A percentile compares a stretch with the other conserved stretches of the same genome.
phyloP scores from a whole-genome alignment of 805 yeast species.

The Ogataea sp. region DNA sequence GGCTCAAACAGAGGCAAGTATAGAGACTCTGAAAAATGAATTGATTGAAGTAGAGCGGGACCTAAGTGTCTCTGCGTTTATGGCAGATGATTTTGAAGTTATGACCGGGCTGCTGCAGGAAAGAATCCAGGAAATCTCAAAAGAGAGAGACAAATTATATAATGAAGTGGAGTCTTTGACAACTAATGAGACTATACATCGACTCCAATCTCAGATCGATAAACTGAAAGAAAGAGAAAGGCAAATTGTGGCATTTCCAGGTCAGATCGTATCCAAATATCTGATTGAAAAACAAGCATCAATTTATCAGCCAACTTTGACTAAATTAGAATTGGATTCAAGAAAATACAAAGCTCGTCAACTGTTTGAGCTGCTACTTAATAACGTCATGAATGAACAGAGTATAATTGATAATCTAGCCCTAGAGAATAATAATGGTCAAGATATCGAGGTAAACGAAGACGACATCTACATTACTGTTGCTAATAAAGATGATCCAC shows the following conservation, averaged over 20 bases:
- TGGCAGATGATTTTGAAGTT: constrained; percentile 1
- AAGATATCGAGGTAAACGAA: constrained; percentile 3
- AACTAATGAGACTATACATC: background rate
- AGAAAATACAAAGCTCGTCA: constrained; percentile 17
- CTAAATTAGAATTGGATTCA: constrained; percentile 10
- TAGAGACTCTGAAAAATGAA: background rate
- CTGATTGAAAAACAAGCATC: constrained; percentile 18
- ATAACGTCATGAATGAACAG: constrained; percentile 16
- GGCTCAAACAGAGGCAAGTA: constrained; percentile 3
- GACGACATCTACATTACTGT: constrained; percentile 14
- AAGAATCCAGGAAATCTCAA: constrained; percentile 5
- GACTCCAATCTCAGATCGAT: constrained; percentile 3
- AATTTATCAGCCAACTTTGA: constrained; percentile 9
- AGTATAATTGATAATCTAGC: background rate
- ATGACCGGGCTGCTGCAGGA: constrained; percentile 3
- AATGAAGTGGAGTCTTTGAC: background rate
- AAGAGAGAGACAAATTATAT: constrained; percentile 2
- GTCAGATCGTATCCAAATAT: constrained; percentile 19
- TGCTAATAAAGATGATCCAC: constrained; percentile 23
- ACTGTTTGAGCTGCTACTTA: constrained; percentile 22
- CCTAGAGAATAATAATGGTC: background rate
- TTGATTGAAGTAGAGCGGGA: constrained; percentile 2
- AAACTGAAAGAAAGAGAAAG: constrained; percentile 12
- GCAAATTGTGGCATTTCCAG: constrained; percentile 16
- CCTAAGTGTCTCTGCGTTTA: constrained; percentile 1